Evolutionary conservation across 768 basidiomycete genomes (phyloP).

Genomic region (Naganishia onofrii): DNA sequence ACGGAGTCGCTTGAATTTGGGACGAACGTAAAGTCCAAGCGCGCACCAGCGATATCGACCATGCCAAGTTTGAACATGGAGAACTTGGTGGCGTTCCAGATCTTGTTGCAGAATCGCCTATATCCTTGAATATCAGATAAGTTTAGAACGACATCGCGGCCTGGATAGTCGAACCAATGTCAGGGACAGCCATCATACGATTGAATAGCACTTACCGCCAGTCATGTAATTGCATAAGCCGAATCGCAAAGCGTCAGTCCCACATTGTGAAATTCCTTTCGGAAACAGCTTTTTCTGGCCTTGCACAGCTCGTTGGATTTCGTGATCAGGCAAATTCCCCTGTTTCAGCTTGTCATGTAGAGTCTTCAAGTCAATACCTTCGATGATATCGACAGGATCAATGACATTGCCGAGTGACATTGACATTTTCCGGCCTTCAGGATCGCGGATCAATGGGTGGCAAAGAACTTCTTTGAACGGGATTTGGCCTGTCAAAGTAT

Average conservation of each 20-base stretch:
- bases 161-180: constrained; percentile 53
- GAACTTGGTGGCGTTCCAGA: constrained; percentile 98
- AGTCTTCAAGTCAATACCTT: constrained; percentile 72
- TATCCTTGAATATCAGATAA: constrained; percentile 95
- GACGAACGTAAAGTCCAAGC: constrained; percentile 61
- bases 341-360: constrained; percentile 81
- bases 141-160: constrained; percentile 95
- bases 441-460: constrained; percentile 98
- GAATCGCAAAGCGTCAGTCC: constrained; percentile 92
- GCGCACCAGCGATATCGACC: constrained; percentile 47
- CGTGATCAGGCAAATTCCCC: constrained; percentile 90
- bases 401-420: constrained; percentile 98
- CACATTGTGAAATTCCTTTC: constrained; percentile 97
- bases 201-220: constrained; percentile 60
- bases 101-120: constrained; percentile 99
- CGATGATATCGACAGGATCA: constrained; percentile 91
- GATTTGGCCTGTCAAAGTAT: constrained; percentile 81
- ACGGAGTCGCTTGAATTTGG: constrained; percentile 71
- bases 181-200: too few relatives aligned
- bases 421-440: constrained; percentile 98
- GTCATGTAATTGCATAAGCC: constrained; percentile 91
- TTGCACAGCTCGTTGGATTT: constrained; percentile 81
- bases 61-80: constrained; percentile 95
- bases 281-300: constrained; percentile 99
- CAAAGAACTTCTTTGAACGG: constrained; percentile 95